These are phyloP conservation scores for Leccinum holopus DNA, from an alignment of 1,284 basidiomycete species.

Conservation along the genomic window DNA sequence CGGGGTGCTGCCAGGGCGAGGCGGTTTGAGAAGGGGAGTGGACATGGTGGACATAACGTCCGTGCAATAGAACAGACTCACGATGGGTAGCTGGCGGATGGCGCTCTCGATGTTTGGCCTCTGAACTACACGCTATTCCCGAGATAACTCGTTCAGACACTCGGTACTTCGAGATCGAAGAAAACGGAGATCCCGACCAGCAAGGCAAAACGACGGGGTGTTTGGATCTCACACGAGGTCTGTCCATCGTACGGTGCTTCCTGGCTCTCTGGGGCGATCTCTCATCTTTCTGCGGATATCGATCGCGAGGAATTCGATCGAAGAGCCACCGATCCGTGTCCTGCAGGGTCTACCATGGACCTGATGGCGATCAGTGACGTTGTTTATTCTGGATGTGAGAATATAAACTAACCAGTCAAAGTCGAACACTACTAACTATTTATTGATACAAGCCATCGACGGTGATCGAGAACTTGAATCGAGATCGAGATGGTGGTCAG, in stretches of 20 bases:
- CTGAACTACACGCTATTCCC: slow-evolving; percentile 62
- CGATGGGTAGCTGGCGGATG: slow-evolving; percentile 74
- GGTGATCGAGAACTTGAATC: too few relatives aligned
- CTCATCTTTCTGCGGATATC: slow-evolving; percentile 85
- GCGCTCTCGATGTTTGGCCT: slow-evolving; percentile 77
- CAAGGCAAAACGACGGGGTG: background rate
- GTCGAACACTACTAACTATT: slow-evolving; percentile 91
- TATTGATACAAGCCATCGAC: slow-evolving; percentile 42
- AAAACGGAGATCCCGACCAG: background rate
- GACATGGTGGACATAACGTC: background rate
- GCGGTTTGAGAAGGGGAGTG: background rate
- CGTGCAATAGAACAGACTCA: background rate
- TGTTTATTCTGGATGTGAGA: too few relatives aligned
- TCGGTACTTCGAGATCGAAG: slow-evolving; percentile 55
- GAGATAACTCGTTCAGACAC: slow-evolving; percentile 62
- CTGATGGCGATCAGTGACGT: slow-evolving; percentile 36
- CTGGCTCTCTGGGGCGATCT: slow-evolving; percentile 47
- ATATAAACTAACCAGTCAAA: slow-evolving; percentile 83
- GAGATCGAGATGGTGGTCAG: too few relatives aligned
- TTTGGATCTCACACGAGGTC: slow-evolving; percentile 78
- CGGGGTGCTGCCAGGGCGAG: slow-evolving; percentile 73
- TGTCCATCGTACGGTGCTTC: slow-evolving; percentile 72
- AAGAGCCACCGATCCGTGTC: slow-evolving; percentile 97
- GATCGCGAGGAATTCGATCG: slow-evolving; percentile 91
- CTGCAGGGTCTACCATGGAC: slow-evolving; percentile 91